A percentile compares a stretch with the other conserved stretches of the same genome.
phyloP scores from a whole-genome alignment of 1,284 basidiomycete genomes.

The Apiotrichum gracile region DNA sequence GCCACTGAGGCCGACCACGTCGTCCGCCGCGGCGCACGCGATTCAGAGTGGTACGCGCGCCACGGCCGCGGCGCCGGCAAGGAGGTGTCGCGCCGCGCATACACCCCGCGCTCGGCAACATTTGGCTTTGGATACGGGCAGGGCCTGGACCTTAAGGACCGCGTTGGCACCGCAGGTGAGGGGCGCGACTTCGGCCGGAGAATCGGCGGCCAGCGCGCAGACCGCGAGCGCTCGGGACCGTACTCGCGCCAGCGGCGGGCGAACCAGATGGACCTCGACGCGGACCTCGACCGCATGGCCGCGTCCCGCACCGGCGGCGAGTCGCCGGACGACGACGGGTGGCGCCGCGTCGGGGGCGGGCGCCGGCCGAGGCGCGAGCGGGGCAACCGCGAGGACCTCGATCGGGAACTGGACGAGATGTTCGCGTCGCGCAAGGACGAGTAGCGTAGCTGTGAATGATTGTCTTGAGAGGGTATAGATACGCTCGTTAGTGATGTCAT shows the following conservation, averaged over 20 bases:
- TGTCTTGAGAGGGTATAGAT: no score
- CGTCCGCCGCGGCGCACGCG: conserved; percentile 23
- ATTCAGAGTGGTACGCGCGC: conserved; percentile 35
- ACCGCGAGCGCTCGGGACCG: conserved; percentile 9
- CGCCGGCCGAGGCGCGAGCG: conserved; percentile 11
- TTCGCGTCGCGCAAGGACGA: conserved; percentile 5
- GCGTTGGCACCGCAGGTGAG: conserved; percentile 19
- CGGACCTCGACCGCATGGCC: conserved; percentile 34
- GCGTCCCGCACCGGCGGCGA: conserved; percentile 11
- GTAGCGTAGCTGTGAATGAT: not conserved
- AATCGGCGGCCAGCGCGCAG: conserved; percentile 23
- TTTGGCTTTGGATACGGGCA: not conserved
- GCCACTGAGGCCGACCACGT: conserved; percentile 28
- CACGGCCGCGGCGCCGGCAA: conserved; percentile 39
- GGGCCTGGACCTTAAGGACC: conserved; percentile 10
- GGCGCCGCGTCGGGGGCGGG: conserved; percentile 4
- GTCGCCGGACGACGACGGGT: no score
- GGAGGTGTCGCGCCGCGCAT: conserved; percentile 19
- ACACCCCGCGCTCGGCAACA: not conserved
- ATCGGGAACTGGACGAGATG: conserved; percentile 26
- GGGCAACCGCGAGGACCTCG: conserved; percentile 30
- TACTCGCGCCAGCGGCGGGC: conserved; percentile 3
- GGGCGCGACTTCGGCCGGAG: conserved; percentile 33
- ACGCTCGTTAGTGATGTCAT: no score
- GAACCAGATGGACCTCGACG: conserved; percentile 30